These are phyloP conservation scores for Alloteropsis semialata DNA, from an alignment of 176 grass and related monocot species.

Conservation along the genomic window DNA sequence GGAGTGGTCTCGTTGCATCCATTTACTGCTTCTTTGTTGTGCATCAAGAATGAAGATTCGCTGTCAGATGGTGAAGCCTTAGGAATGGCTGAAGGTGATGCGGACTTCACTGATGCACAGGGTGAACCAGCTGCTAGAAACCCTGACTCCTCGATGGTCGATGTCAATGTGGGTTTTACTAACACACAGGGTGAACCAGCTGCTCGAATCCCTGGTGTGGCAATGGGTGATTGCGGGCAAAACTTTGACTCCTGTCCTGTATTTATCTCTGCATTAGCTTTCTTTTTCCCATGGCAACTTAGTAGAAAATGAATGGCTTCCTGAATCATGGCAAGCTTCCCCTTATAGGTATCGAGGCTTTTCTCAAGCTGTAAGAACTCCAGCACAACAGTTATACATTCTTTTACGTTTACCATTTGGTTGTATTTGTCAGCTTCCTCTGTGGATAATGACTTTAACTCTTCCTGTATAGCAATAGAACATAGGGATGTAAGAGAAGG, in stretches of 20 bases:
- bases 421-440: background rate
- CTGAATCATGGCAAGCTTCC: background rate
- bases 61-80: background rate
- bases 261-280: background rate
- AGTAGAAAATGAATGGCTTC: background rate
- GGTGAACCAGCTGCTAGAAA: background rate
- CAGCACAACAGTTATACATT: background rate
- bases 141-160: background rate
- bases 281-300: background rate
- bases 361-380: conserved; percentile 22
- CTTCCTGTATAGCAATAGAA: background rate
- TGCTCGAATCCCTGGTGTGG: background rate
- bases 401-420: fast-evolving
- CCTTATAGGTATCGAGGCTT: background rate
- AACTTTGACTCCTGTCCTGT: background rate
- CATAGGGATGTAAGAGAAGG: background rate
- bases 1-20: no score
- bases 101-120: background rate
- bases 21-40: background rate
- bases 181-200: background rate
- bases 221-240: background rate
- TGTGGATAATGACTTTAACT: background rate
- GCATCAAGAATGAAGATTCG: background rate
- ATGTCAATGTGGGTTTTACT: background rate
- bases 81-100: background rate